Percentiles rank a stretch among this genome's conserved stretches.
phyloP scores from a whole-genome alignment of 805 yeast genomes.

The Pichia scutulata region DNA sequence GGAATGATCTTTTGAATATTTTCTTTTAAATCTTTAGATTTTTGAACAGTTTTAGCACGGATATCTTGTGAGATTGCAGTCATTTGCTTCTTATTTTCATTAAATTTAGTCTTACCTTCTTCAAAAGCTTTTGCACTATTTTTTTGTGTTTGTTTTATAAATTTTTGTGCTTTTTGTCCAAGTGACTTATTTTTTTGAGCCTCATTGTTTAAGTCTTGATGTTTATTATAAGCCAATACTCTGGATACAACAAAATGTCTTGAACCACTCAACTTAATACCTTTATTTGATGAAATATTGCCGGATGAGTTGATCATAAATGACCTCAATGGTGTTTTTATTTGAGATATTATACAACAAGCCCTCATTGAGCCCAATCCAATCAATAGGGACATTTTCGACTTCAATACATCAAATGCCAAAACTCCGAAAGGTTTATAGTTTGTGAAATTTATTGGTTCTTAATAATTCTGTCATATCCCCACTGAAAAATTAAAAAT shows the following conservation, averaged over 20 bases:
- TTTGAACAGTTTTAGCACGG: conserved; percentile 15
- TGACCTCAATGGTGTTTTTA: neutral
- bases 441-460: neutral
- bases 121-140: conserved; percentile 9
- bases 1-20: conserved; percentile 28
- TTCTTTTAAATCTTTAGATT: conserved; percentile 17
- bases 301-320: neutral
- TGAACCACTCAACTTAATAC: neutral
- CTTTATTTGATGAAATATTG: neutral
- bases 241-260: neutral
- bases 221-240: neutral
- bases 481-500: neutral
- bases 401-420: neutral
- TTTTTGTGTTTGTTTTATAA: conserved; percentile 5
- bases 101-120: neutral
- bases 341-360: neutral
- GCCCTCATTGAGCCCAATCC: neutral
- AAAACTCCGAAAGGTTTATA: neutral
- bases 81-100: conserved; percentile 6
- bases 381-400: neutral
- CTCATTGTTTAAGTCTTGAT: neutral
- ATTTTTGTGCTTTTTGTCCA: neutral
- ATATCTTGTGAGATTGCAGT: conserved; percentile 12
- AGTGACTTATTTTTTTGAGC: neutral
- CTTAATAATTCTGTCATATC: too few relatives aligned